phyloP scores from a whole-genome alignment of 2,329 filamentous ascomycete genomes.

The Trichothecium sympodiale region DNA sequence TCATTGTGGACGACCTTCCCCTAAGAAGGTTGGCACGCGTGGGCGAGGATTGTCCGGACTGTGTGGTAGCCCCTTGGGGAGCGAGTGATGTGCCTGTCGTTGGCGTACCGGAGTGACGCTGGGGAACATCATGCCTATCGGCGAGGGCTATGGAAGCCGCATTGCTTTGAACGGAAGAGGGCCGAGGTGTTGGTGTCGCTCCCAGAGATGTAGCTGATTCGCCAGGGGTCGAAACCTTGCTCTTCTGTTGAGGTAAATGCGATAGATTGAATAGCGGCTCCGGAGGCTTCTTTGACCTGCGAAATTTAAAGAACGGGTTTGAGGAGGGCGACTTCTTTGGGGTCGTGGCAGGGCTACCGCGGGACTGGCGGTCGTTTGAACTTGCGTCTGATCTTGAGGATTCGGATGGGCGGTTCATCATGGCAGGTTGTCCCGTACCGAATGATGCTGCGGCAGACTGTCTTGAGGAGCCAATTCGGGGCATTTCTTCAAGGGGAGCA shows the following conservation, averaged over 20 bases:
- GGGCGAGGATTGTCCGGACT: slow-evolving; percentile 57
- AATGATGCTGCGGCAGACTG: slow-evolving; percentile 16
- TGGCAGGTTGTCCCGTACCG: slow-evolving; percentile 29
- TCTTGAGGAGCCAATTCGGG: slow-evolving; percentile 14
- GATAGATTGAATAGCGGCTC: slow-evolving; percentile 75
- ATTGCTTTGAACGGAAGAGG: slow-evolving; percentile 21
- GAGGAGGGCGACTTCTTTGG: slow-evolving; percentile 49
- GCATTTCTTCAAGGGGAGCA: slow-evolving; percentile 43
- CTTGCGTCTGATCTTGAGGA: slow-evolving; percentile 86
- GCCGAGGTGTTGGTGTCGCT: slow-evolving; percentile 19
- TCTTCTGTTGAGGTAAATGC: slow-evolving; percentile 64
- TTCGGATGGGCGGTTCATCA: slow-evolving; percentile 43
- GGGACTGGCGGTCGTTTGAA: slow-evolving; percentile 51
- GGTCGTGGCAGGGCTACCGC: slow-evolving; percentile 50
- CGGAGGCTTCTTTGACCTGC: slow-evolving; percentile 63
- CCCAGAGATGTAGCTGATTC: slow-evolving; percentile 33
- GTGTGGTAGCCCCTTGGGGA: slow-evolving; percentile 16
- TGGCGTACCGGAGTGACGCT: slow-evolving; percentile 21
- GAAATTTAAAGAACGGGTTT: slow-evolving; percentile 71
- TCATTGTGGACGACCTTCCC: slow-evolving; percentile 81
- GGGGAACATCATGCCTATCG: slow-evolving; percentile 13
- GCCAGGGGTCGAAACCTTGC: slow-evolving; percentile 27
- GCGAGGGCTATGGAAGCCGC: background rate
- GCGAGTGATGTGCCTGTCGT: slow-evolving; percentile 38
- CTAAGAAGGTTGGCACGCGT: slow-evolving; percentile 51